Base-by-base conservation (phyloP, 2,329 filamentous ascomycete genomes). In the Huntiella abstrusa region DNA sequence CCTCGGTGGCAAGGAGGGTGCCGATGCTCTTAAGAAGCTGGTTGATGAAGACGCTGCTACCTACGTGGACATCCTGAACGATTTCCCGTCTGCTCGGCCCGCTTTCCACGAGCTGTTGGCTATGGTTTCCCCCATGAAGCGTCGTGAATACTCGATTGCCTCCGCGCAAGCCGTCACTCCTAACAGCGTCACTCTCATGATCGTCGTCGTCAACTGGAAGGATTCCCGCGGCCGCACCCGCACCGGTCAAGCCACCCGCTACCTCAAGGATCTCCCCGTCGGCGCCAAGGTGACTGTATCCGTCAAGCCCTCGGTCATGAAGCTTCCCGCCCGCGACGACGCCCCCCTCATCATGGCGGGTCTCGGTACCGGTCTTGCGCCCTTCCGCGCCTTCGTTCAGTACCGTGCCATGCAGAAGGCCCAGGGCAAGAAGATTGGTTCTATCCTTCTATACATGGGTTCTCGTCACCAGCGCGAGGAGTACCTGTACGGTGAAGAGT, bases 381-480 rank as follows among this genome's bases (percentile, higher is more conserved):
- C 91, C n/a, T 98, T 98, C 84, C 85, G 91, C 53, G 91, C 91
- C 50, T 98, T 98, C 59, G 82, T 96, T 41, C 91, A 98, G 66
- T 91, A 98, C 67, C 88, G 91, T 49, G 91, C 91, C 43, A 86
- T 92, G 76, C 88, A 98, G 61, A 94, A 94, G 68, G 80, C 85
- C n/a, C 84, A 92, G 62, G 91, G 91, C 62, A 87, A 93, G 68
- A 78, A 91, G 49, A 94, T 98, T 54, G 91, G 91, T 46, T 69
- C 85, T 38, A 91, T 96, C 52, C 75, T 98, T 45, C 68, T 98
- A 50, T 98, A 96, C 71, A 88, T 98, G 69, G 91, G 91, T 52
- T 88, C 86, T 13, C 87, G 91, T 45, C 87, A 95, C 71, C 86
- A 95, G 69, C 84, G 87, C 53, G 91, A 98, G 65, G 91, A 98